phyloP scores from a whole-genome alignment of 768 basidiomycete genomes.

The Podaxis sp. region DNA sequence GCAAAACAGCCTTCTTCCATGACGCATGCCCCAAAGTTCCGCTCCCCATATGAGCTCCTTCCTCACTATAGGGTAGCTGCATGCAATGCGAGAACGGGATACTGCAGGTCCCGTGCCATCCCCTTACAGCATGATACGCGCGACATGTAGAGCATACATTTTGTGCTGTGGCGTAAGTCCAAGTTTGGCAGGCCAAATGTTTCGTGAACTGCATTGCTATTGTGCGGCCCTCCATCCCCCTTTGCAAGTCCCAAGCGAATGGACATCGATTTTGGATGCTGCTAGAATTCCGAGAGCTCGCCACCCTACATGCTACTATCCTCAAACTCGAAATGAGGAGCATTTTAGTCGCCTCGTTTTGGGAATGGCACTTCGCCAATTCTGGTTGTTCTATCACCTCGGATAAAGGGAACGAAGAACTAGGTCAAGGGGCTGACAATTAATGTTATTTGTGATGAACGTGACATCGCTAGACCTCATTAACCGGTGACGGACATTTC shows the following conservation, averaged over 20 bases:
- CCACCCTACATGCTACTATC: background rate
- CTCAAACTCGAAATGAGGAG: background rate
- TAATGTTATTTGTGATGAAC: conserved; percentile 3
- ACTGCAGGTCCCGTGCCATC: background rate
- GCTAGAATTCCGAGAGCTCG: background rate
- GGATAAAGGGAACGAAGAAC: background rate
- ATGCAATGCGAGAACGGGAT: background rate
- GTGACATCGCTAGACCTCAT: conserved; percentile 7
- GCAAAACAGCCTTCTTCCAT: background rate
- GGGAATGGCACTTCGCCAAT: background rate
- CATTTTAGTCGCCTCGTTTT: background rate
- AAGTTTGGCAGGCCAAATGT: background rate
- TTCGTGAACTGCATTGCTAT: background rate
- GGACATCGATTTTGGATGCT: background rate
- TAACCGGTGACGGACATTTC: conserved; percentile 8
- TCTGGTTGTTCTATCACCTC: conserved; percentile 13
- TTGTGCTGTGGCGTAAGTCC: background rate
- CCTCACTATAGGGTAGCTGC: background rate
- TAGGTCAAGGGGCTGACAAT: background rate
- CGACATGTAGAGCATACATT: background rate
- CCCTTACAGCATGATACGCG: background rate
- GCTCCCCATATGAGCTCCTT: background rate
- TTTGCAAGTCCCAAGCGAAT: background rate
- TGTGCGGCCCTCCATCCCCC: background rate
- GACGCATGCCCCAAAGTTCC: background rate